Conservation (phyloP, 2,329 filamentous ascomycete species). For the Fusarium sp. region DNA sequence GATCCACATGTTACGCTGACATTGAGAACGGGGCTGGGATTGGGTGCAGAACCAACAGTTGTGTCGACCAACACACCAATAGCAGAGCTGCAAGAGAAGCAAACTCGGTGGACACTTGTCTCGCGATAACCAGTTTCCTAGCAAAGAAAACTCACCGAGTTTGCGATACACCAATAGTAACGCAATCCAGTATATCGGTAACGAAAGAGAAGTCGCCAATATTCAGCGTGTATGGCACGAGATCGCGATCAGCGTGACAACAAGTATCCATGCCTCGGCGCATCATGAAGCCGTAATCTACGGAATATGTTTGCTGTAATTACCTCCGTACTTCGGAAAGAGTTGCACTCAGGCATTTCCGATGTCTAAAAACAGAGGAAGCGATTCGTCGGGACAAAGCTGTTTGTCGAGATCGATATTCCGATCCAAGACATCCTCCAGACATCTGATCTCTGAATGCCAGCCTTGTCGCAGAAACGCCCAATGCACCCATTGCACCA, state of each 20-base stretch:
- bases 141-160: neutral
- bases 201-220: slow-evolving; percentile 20
- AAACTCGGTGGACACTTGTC: slow-evolving; percentile 22
- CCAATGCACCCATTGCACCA: slow-evolving; percentile 1
- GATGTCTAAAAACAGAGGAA: neutral
- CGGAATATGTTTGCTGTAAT: neutral
- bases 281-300: neutral
- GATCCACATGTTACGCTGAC: slow-evolving; percentile 7
- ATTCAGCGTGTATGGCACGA: neutral
- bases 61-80: slow-evolving; percentile 31
- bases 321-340: neutral
- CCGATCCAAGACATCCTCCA: neutral
- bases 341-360: neutral
- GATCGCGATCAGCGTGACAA: slow-evolving; percentile 10
- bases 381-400: neutral
- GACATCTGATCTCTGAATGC: neutral
- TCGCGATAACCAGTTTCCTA: slow-evolving; percentile 4
- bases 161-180: slow-evolving; percentile 1
- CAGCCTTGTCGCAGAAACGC: neutral
- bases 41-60: neutral
- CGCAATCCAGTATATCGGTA: slow-evolving; percentile 8
- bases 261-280: neutral
- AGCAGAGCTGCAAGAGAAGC: neutral
- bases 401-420: slow-evolving; percentile 1
- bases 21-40: slow-evolving; percentile 1